A percentile compares a stretch with the other conserved stretches of the same genome.
Conservation (phyloP, 306 rosid genomes). For the Abrus precatorius region DNA sequence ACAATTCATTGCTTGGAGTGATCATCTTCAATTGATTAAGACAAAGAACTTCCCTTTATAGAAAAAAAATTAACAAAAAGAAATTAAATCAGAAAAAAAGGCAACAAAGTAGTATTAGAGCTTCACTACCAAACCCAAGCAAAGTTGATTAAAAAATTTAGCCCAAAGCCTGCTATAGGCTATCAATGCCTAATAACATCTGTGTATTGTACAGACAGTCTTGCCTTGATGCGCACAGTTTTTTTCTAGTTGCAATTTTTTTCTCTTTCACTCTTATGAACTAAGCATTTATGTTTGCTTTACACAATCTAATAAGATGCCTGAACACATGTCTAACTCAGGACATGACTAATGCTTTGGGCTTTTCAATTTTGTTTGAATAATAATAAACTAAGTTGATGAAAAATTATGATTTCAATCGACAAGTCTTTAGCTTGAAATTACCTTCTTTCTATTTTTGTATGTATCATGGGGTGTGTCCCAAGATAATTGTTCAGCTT, state of each 20-base stretch:
- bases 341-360: conserved; percentile 28
- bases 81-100: background rate
- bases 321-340: conserved; percentile 47
- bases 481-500: conserved; percentile 50
- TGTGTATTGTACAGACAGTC: conserved; percentile 45
- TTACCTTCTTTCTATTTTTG: conserved; percentile 49
- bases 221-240: conserved; percentile 48
- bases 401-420: conserved; percentile 16
- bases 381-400: conserved; percentile 26
- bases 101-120: background rate
- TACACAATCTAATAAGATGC: background rate
- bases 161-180: background rate
- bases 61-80: background rate
- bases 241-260: conserved; percentile 16
- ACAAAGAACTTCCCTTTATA: background rate
- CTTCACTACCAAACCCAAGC: conserved; percentile 37
- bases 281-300: conserved; percentile 42
- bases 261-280: conserved; percentile 31
- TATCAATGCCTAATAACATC: conserved; percentile 22
- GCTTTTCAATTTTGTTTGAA: conserved; percentile 31
- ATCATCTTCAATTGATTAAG: background rate
- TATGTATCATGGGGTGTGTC: conserved; percentile 40
- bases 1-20: conserved; percentile 2
- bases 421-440: conserved; percentile 54
- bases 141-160: conserved; percentile 27